phyloP scores from a whole-genome alignment of 1,284 basidiomycete genomes.

The Austroboletus novae-zelandiae region DNA sequence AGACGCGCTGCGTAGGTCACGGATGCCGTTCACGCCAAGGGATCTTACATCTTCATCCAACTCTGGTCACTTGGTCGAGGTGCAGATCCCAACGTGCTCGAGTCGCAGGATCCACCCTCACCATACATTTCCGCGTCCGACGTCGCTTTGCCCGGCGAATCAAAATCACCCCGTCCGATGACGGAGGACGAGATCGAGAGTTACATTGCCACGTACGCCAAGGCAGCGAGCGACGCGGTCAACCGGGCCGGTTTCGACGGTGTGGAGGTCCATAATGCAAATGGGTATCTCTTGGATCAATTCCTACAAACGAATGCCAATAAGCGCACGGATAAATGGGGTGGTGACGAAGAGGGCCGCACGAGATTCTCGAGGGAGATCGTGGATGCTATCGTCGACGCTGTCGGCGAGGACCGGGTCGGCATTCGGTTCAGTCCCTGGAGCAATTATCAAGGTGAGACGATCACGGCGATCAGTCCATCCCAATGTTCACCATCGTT shows the following conservation, averaged over 20 bases:
- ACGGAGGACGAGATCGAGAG: constrained; percentile 33
- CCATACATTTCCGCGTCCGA: constrained; percentile 41
- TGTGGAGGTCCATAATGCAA: constrained; percentile 22
- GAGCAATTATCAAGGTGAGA: constrained; percentile 37
- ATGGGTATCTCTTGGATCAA: constrained; percentile 28
- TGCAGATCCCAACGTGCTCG: constrained; percentile 28
- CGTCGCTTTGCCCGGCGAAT: constrained; percentile 32
- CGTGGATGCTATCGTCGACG: constrained; percentile 41
- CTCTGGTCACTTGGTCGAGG: constrained; percentile 43
- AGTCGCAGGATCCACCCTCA: constrained; percentile 21
- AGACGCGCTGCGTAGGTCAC: constrained; percentile 17
- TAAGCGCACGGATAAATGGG: constrained; percentile 50
- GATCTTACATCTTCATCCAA: constrained; percentile 10
- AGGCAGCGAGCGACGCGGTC: constrained; percentile 26
- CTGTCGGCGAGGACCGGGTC: constrained; percentile 39
- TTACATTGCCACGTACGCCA: constrained; percentile 24
- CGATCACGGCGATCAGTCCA: neutral
- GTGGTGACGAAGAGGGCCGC: constrained; percentile 52
- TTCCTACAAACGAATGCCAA: constrained; percentile 24
- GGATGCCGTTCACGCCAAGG: constrained; percentile 42
- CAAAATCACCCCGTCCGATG: constrained; percentile 22
- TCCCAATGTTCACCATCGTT: too few species aligned
- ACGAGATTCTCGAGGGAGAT: constrained; percentile 46
- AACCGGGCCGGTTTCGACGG: constrained; percentile 25
- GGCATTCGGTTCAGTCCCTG: constrained; percentile 58